phyloP scores from a whole-genome alignment of 805 yeast species.

The Saccharomycopsis amapae region DNA sequence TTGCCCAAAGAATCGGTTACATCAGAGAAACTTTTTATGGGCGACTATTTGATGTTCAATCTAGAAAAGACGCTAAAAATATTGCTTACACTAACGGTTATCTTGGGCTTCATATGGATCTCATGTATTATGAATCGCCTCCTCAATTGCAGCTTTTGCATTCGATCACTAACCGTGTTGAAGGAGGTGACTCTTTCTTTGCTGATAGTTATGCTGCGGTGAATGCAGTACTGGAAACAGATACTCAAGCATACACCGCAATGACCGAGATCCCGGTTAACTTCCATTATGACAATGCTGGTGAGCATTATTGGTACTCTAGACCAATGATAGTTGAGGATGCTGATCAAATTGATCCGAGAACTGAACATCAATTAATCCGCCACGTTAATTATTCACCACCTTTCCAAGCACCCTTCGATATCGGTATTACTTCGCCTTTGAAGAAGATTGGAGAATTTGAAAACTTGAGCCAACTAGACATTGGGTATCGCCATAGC shows the following conservation, averaged over 20 bases:
- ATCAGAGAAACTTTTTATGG: conserved; percentile 69
- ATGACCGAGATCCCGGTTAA: conserved; percentile 55
- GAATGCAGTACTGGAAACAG: conserved; percentile 40
- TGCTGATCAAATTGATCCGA: conserved; percentile 21
- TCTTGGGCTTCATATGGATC: conserved; percentile 72
- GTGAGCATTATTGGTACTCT: conserved; percentile 7
- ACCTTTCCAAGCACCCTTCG: conserved; percentile 78
- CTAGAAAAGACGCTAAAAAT: conserved; percentile 49
- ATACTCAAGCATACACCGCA: conserved; percentile 59
- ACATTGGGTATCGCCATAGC: conserved; percentile 20
- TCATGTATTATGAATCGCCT: conserved; percentile 69
- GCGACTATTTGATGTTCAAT: conserved; percentile 56
- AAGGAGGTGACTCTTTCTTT: conserved; percentile 59
- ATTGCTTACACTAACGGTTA: conserved; percentile 61
- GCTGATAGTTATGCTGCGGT: conserved; percentile 67
- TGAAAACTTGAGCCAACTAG: conserved; percentile 20
- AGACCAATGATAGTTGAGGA: conserved; percentile 24
- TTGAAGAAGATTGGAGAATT: conserved; percentile 24
- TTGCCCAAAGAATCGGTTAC: conserved; percentile 55
- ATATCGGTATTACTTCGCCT: conserved; percentile 42
- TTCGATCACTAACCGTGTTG: conserved; percentile 40
- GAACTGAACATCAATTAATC: conserved; percentile 31
- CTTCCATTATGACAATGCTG: conserved; percentile 45
- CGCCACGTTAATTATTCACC: conserved; percentile 69
- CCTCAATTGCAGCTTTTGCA: conserved; percentile 74